phyloP scores from a whole-genome alignment of 2,329 filamentous ascomycete species.

The Fusarium anguioides region DNA sequence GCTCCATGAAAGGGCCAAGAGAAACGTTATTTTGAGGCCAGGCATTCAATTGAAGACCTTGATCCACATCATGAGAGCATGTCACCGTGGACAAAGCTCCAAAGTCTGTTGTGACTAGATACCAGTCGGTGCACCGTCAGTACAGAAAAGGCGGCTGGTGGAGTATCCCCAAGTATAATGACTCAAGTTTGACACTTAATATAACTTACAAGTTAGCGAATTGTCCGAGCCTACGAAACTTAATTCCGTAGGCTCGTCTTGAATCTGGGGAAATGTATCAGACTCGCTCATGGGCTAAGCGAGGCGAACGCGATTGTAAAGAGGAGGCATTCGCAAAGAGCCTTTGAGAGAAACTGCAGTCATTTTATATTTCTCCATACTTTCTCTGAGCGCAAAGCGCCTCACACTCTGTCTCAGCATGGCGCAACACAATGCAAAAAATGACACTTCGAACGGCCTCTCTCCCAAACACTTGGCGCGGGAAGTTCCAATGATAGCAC shows the following conservation, averaged over 20 bases:
- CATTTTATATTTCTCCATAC: slow-evolving; percentile 20
- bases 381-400: neutral
- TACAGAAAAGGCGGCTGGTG: neutral
- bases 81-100: neutral
- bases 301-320: neutral
- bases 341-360: neutral
- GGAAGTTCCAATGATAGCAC: slow-evolving; percentile 21
- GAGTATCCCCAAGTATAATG: slow-evolving; percentile 20
- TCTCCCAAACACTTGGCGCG: slow-evolving; percentile 2
- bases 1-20: slow-evolving; percentile 4
- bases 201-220: slow-evolving; percentile 26
- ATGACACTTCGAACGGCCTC: slow-evolving; percentile 5
- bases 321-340: neutral
- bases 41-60: neutral
- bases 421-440: slow-evolving; percentile 4
- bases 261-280: neutral
- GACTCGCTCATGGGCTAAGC: slow-evolving; percentile 22
- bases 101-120: slow-evolving; percentile 20
- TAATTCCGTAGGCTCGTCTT: slow-evolving; percentile 30
- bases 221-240: slow-evolving; percentile 33
- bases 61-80: slow-evolving; percentile 15
- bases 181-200: slow-evolving; percentile 25
- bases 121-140: slow-evolving; percentile 15
- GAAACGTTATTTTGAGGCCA: neutral
- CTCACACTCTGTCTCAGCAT: slow-evolving; percentile 11